Base-by-base conservation (phyloP, 169 alveolate genomes). In the Plasmodium gonderi region DNA sequence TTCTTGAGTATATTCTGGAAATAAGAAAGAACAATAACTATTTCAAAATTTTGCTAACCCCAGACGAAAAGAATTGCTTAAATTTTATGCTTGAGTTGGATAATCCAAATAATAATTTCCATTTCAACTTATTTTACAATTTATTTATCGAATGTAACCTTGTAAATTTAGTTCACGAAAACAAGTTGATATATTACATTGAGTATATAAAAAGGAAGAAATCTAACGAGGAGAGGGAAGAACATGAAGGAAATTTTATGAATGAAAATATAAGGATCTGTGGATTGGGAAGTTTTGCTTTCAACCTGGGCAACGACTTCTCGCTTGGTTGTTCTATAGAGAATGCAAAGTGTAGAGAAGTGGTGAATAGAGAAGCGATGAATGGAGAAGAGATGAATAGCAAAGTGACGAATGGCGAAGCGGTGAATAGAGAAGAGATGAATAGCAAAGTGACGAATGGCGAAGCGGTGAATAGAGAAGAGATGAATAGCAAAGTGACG, bases 81-180 rank as follows among this genome's bases (percentile, higher is more conserved):
- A 60, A 87, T 75, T 87, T 87, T 47, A 12, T 87, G 26, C 80
- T 87, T 54, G 23, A 60, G 0, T 9, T 75, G 33, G 20, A 51
- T 40, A 23, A 38, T 17, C 67, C 2, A 60, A 87, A 75, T 33
- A 75, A 38, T 29, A 51, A 23, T 60, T 87, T 75, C 36, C 93
- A 87, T 29, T 75, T 87, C 5, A 31, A 54, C 3, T 45, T 87
- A 60, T 87, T 87, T 78, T 87, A 51, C 79, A 76, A 87, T 26
- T 31, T 51, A 26, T 87, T 51, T 75, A 45, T 87, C 23, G 69
- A 87, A 67, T n/a, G 11, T 20, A 87, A 87, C 33, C 38, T 87
- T 23, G 11, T 14, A 7, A 47, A 87, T 38, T 23, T 87, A 8
- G 36, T 87, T 11, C 85, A 87, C 79, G 93, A 87, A n/a, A 87